Conservation (phyloP, 2,329 filamentous ascomycete genomes). For the Cordyceps cateniannulata region DNA sequence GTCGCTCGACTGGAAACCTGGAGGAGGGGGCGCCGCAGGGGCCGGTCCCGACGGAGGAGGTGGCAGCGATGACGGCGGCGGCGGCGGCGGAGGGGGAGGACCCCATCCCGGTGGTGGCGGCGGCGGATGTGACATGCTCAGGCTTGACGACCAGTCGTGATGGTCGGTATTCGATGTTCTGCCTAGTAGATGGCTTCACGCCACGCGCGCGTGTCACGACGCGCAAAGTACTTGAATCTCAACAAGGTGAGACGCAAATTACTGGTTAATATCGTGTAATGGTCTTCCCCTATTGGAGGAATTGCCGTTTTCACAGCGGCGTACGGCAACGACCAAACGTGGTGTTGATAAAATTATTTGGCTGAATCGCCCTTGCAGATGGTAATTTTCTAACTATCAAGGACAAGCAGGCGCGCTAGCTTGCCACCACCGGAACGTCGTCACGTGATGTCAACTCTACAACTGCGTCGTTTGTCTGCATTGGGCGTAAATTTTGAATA, state of each 20-base stretch:
- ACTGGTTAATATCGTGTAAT: constrained; percentile 11
- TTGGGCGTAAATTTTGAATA: neutral
- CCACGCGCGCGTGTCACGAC: constrained; percentile 28
- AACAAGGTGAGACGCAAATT: neutral
- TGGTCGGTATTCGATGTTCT: neutral
- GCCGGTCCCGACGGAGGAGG: constrained; percentile 50
- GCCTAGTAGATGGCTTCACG: constrained; percentile 26
- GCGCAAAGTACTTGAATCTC: constrained; percentile 19
- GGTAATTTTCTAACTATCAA: constrained; percentile 27
- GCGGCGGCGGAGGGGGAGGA: constrained; percentile 48
- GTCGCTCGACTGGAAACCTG: constrained; percentile 73
- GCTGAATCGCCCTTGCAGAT: constrained; percentile 5
- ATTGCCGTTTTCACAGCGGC: constrained; percentile 23
- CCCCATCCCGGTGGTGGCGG: constrained; percentile 55
- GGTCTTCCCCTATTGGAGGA: constrained; percentile 18
- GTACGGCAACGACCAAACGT: constrained; percentile 24
- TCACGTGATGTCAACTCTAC: constrained; percentile 5
- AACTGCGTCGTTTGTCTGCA: neutral
- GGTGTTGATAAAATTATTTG: constrained; percentile 20
- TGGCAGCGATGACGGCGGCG: constrained; percentile 49
- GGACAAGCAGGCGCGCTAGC: constrained; percentile 8
- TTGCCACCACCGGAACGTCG: neutral
- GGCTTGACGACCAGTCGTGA: constrained; percentile 20
- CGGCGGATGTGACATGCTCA: constrained; percentile 45
- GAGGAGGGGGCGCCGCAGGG: constrained; percentile 69